These are phyloP conservation scores for Austroboletus niveus DNA, from an alignment of 1,284 basidiomycete species.

Conservation along the genomic window DNA sequence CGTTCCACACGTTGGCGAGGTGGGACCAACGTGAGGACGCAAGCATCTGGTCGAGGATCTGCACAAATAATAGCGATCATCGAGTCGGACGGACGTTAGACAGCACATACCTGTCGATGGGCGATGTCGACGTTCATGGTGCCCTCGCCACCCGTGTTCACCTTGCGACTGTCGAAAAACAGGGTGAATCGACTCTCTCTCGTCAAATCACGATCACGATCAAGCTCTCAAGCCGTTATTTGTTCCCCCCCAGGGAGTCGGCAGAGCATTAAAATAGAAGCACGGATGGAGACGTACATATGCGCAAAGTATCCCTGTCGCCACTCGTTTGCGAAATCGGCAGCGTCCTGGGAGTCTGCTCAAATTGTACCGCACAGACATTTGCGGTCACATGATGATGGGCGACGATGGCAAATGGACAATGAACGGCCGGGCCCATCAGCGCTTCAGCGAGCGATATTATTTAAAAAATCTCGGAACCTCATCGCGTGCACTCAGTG, in stretches of 20 bases:
- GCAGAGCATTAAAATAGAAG: background rate
- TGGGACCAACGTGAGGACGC: constrained; percentile 45
- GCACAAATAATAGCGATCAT: background rate
- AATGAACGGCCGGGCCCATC: too few species aligned
- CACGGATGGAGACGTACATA: constrained; percentile 39
- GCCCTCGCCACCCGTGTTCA: constrained; percentile 46
- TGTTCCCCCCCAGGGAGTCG: too few species aligned
- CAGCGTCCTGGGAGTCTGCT: constrained; percentile 39
- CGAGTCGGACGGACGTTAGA: background rate
- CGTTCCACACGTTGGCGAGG: constrained; percentile 43
- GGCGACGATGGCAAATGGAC: too few species aligned
- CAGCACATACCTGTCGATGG: constrained; percentile 48
- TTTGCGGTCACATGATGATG: too few species aligned
- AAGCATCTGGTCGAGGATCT: constrained; percentile 60
- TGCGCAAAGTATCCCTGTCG: constrained; percentile 46
- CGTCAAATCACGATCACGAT: too few species aligned
- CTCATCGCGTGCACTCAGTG: too few species aligned
- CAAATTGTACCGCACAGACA: background rate
- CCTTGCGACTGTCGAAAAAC: constrained; percentile 11
- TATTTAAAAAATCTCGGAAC: too few species aligned
- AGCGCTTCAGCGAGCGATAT: too few species aligned
- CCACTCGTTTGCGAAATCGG: constrained; percentile 56
- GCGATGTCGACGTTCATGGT: constrained; percentile 52
- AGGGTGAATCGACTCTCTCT: too few species aligned
- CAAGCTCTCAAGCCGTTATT: too few species aligned